Evolutionary conservation across 2,329 filamentous ascomycete genomes (phyloP).

Genomic region (Biscogniauxia marginata): DNA sequence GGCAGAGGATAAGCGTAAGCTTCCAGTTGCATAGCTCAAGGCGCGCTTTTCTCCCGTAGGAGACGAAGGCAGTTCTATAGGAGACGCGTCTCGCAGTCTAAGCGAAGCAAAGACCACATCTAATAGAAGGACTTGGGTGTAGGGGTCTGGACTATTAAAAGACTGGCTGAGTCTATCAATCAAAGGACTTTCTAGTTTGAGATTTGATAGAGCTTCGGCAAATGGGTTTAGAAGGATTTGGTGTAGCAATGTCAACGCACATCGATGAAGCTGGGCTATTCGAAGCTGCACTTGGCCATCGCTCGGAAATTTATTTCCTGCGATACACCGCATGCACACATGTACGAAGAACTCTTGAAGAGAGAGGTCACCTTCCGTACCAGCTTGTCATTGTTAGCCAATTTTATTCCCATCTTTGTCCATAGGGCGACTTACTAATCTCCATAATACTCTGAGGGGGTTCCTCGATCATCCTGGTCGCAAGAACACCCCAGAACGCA

Average conservation of each 20-base stretch:
- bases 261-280: constrained; percentile 67
- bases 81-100: constrained; percentile 55
- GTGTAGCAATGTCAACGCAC: constrained; percentile 67
- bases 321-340: constrained; percentile 63
- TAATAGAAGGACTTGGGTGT: constrained; percentile 74
- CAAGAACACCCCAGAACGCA: constrained; percentile 67
- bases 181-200: constrained; percentile 69
- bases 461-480: constrained; percentile 57
- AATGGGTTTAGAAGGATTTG: constrained; percentile 67
- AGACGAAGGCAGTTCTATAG: constrained; percentile 41
- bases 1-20: constrained; percentile 39
- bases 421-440: constrained; percentile 49
- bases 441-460: constrained; percentile 42
- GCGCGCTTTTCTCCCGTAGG: constrained; percentile 48
- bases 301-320: constrained; percentile 38
- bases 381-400: constrained; percentile 39
- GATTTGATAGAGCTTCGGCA: constrained; percentile 54
- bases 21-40: constrained; percentile 42
- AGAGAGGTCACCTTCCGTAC: constrained; percentile 54
- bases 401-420: constrained; percentile 19
- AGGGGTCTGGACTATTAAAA: constrained; percentile 61
- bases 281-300: constrained; percentile 43
- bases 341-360: constrained; percentile 68
- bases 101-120: constrained; percentile 75
- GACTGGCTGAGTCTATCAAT: constrained; percentile 66